A percentile compares a stretch with the other conserved stretches of the same genome.
Conservation (phyloP, 1,139 yeast genomes). For the Candida albicans region DNA sequence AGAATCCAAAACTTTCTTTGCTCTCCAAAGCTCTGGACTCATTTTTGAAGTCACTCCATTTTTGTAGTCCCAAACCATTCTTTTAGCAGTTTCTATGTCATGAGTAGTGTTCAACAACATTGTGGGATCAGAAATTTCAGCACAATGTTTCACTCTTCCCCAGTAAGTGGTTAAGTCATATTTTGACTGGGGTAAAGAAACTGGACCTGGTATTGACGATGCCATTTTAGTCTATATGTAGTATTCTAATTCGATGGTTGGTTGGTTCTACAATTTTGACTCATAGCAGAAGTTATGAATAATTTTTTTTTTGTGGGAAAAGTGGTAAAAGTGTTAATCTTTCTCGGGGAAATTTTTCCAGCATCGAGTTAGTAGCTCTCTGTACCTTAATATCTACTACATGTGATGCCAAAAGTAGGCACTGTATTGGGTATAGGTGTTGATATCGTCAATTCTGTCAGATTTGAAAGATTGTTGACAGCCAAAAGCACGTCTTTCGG, state of each 20-base stretch:
- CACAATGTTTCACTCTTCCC: constrained; percentile 94
- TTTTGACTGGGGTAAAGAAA: constrained; percentile 73
- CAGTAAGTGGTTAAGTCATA: constrained; percentile 79
- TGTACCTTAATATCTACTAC: neutral
- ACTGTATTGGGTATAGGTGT: constrained; percentile 56
- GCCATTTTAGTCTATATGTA: constrained; percentile 49
- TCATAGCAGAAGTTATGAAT: no score
- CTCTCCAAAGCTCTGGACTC: constrained; percentile 86
- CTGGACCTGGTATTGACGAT: constrained; percentile 79
- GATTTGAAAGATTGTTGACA: constrained; percentile 49
- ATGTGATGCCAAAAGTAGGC: constrained; percentile 11
- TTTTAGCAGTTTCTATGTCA: constrained; percentile 66
- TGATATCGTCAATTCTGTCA: constrained; percentile 52
- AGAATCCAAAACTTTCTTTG: constrained; percentile 82
- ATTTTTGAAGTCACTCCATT: constrained; percentile 62
- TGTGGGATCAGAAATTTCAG: constrained; percentile 88
- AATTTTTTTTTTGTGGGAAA: no score
- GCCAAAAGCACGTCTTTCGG: constrained; percentile 27
- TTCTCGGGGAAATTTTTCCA: neutral
- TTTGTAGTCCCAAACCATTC: constrained; percentile 67
- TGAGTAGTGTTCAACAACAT: constrained; percentile 73
- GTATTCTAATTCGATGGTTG: neutral
- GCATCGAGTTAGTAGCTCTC: neutral
- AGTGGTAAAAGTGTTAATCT: no score
- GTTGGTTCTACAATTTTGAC: no score